Evolutionary conservation across 2,329 filamentous ascomycete species (phyloP).

Genomic region (Pseudocercospora cruenta): DNA sequence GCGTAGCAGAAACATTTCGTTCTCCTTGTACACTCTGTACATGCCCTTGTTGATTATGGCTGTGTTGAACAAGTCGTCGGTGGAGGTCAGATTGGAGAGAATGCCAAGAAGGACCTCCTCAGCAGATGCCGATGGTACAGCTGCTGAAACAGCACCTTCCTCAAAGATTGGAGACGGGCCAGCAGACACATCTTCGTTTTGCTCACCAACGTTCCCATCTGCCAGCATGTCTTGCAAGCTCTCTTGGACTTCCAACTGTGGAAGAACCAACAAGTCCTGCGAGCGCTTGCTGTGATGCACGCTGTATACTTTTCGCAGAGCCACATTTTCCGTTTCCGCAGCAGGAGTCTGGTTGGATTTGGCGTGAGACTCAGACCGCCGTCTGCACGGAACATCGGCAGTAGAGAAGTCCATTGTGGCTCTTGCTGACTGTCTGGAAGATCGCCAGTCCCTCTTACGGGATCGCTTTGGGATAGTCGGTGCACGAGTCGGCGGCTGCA

Average conservation of each 20-base stretch:
- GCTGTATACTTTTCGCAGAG: constrained; percentile 23
- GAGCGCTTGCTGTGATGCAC: constrained; percentile 5
- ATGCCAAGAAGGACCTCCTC: constrained; percentile 58
- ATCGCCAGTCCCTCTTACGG: constrained; percentile 44
- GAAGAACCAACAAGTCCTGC: constrained; percentile 10
- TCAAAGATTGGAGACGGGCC: neutral
- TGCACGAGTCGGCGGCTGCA: constrained; percentile 36
- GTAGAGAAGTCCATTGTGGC: neutral
- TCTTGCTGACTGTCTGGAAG: neutral
- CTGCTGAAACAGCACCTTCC: neutral
- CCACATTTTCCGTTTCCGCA: neutral
- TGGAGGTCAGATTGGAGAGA: constrained; percentile 51
- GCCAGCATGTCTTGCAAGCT: neutral
- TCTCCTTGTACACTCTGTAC: constrained; percentile 60
- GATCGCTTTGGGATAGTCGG: constrained; percentile 47
- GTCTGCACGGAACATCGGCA: constrained; percentile 10
- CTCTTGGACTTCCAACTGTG: constrained; percentile 3
- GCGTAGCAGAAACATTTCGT: constrained; percentile 60
- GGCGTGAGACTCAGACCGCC: constrained; percentile 19
- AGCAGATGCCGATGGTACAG: constrained; percentile 36
- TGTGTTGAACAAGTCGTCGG: constrained; percentile 60
- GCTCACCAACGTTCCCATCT: neutral
- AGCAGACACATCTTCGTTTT: neutral
- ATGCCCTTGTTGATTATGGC: constrained; percentile 60
- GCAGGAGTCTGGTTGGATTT: neutral